Evolutionary conservation across 1,284 basidiomycete genomes (phyloP).

Genomic region (Ganoderma leucocontextum): DNA sequence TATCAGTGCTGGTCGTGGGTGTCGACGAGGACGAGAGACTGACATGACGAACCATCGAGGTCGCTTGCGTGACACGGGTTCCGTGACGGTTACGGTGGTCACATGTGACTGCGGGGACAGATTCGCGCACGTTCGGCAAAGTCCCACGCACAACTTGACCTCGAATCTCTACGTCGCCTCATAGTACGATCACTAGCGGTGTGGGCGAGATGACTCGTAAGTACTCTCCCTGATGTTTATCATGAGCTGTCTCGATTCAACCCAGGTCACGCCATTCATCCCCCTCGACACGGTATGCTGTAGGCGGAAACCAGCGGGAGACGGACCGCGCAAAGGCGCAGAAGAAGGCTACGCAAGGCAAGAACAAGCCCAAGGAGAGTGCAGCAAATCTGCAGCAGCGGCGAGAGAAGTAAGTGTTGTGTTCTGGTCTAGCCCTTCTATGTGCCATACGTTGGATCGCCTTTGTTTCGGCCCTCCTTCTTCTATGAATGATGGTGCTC

Average conservation of each 20-base stretch:
- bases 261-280: constrained; percentile 19
- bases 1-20: background rate
- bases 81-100: constrained; percentile 9
- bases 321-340: constrained; percentile 74
- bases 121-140: constrained; percentile 22
- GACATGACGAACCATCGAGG: background rate
- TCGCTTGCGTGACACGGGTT: background rate
- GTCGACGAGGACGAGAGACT: background rate
- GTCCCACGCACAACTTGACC: constrained; percentile 29
- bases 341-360: constrained; percentile 68
- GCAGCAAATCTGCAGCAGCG: constrained; percentile 66
- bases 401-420: constrained; percentile 72
- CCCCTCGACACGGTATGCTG: background rate
- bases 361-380: constrained; percentile 73
- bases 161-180: constrained; percentile 19
- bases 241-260: constrained; percentile 36
- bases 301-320: constrained; percentile 85
- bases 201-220: constrained; percentile 39
- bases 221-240: constrained; percentile 14
- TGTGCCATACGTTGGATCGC: background rate
- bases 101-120: constrained; percentile 12
- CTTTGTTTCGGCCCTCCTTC: background rate
- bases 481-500: constrained; percentile 8
- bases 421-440: background rate
- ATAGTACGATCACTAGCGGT: background rate